Evolutionary conservation across 2,329 filamentous ascomycete genomes (phyloP), one percentile per base, ranked within the genome.

Genomic region (Alternaria ethzedia): DNA sequence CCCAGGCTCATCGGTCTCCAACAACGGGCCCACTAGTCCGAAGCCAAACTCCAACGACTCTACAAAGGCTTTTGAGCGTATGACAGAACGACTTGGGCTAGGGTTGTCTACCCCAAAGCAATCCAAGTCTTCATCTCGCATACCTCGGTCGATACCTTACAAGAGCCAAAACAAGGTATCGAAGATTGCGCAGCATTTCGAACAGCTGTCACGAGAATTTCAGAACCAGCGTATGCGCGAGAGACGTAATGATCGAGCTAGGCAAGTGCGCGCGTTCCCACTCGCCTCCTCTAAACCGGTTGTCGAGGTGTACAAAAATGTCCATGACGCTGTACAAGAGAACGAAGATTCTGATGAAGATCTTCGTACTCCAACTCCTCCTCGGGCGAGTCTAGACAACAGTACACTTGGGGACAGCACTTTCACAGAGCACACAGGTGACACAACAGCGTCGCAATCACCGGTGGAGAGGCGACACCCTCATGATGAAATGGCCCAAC

Each of bases 161-260:
- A 92, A 90, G 50, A 65, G 46, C 87, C 90, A 56, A 88, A 63
- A 92, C 4, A 92, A 91, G 72, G 96, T 99, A 3, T 96, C 94
- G 9, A 94, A 90, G n/a, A 85, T 99, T 54, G 93, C 96, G 17
- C 93, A 93, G 71, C 96, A 98, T 78, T 98, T 99, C 76, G 96
- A 99, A 79, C 94, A 98, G 78, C 85, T 99, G 60, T 97, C 94
- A 71, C 90, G 94, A 23, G 96, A 99, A 75, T 99, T 99, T 70
- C 94, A 97, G 76, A 97, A 95, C 73, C 95, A 99, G 80, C 88
- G 96, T 47, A 88, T 96, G 70, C 90, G 92, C 52, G 95, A 98
- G 78, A 89, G 92, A 68, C 91, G 93, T 63, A 92, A 93, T 25
- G 91, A 92, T 49, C 93, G 90, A 74, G 89, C 91, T 75, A 86